Evolutionary conservation across 495 filamentous ascomycete genomes (phyloP), one percentile per base, ranked within the genome.

Genomic region (Neurospora sp.): DNA sequence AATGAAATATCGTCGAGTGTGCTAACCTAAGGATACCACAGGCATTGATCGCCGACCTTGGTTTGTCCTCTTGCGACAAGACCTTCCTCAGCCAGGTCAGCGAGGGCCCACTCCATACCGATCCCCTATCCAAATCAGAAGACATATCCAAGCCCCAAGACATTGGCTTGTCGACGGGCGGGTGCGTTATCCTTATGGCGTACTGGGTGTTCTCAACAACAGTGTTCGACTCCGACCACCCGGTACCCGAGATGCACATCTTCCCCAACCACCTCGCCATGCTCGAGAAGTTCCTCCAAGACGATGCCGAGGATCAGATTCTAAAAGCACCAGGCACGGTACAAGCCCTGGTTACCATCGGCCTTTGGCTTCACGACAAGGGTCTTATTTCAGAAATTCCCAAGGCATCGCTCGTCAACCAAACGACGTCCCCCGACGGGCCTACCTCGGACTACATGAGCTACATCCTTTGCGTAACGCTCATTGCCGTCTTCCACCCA

Each of bases 41-140:
- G 90, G 90, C 92, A 48, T 83, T 96, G 27, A 89, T 91, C 22
- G 86, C 88, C 69, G 93, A 97, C 78, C 84, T 93, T 35, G 89
- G 88, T 4, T 48, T 88, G 40, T 73, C 76, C 3, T 80, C 82
- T 40, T 80, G 75, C 69, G 73, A 75, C 39, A 72, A 72, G 16
- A 18, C 73, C 11, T 81, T 84, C 61, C 73, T 83, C 18, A 73
- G 77, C 44, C 74, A 78, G 31, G 46, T 82, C n/a, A 75, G 73
- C 41, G 72, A 79, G 16, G 81, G 78, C 2, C 77, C 78, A 4
- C 71, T 78, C 40, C 70, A 79, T 61, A 79, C 73, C 20, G 74
- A 82, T 53, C 81, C 83, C 0, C 75, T 87, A 4, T 78, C 80
- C 6, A 77, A 80, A 22, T 75, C 82, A 5, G 82, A 85, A 38